phyloP scores from a whole-genome alignment of 192 early-diverging fungal species.

The Linderina pennispora region DNA sequence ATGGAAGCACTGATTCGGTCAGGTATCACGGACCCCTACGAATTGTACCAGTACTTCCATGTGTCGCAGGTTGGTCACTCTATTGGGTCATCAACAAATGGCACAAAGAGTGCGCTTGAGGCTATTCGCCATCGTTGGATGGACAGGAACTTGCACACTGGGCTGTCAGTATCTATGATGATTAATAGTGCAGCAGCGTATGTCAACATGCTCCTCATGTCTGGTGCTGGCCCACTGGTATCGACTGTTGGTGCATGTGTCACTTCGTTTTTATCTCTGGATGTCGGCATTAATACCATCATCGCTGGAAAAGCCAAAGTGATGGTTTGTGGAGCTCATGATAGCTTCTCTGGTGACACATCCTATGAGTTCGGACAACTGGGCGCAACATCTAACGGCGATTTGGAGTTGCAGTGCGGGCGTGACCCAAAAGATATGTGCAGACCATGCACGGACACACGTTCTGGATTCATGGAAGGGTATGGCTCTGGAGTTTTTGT shows the following conservation, averaged over 20 bases:
- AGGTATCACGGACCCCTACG: constrained; percentile 94
- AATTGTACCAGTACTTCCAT: constrained; percentile 92
- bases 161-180: constrained; percentile 90
- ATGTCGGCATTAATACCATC: constrained; percentile 89
- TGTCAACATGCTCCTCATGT: constrained; percentile 93
- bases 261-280: constrained; percentile 84
- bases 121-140: constrained; percentile 73
- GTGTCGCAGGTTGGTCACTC: constrained; percentile 89
- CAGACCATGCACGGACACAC: constrained; percentile 82
- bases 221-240: constrained; percentile 84
- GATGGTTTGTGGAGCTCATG: constrained; percentile 83
- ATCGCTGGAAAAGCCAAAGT: constrained; percentile 85
- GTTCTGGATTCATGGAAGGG: constrained; percentile 91
- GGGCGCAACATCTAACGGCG: constrained; percentile 85
- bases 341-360: constrained; percentile 85
- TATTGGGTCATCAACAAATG: constrained; percentile 82
- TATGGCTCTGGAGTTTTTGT: constrained; percentile 86
- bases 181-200: constrained; percentile 94
- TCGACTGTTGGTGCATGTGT: constrained; percentile 80
- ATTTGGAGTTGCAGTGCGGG: constrained; percentile 71
- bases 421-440: constrained; percentile 89
- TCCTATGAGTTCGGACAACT: constrained; percentile 95
- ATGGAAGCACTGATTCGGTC: constrained; percentile 84
- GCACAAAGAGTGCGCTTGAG: constrained; percentile 62
- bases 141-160: constrained; percentile 80